phyloP scores from a whole-genome alignment of 164 flowering plant genomes.

The Stephania cephalantha region DNA sequence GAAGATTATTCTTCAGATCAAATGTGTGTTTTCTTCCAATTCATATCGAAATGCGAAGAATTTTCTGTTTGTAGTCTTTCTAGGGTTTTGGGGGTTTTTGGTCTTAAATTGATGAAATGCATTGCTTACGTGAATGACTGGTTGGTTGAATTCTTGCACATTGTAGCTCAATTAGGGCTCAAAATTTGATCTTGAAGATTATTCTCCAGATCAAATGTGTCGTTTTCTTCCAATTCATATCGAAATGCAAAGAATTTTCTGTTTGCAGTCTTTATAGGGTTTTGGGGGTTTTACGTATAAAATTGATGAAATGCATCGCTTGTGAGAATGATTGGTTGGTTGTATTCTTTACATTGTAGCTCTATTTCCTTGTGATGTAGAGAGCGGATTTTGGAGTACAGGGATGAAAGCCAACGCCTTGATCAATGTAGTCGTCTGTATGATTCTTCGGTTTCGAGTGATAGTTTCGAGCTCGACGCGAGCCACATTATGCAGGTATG shows the following conservation, averaged over 20 bases:
- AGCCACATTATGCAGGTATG: conserved; percentile 75
- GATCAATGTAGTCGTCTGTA: conserved; percentile 92
- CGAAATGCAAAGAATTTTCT: too few species aligned
- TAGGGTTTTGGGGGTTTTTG: background rate
- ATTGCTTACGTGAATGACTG: too few species aligned
- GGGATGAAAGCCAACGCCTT: conserved; percentile 85
- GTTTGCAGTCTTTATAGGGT: background rate
- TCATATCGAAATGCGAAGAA: too few species aligned
- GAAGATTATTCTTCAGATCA: too few species aligned
- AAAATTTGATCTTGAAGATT: background rate
- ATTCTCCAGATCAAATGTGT: too few species aligned
- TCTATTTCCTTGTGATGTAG: conserved; percentile 26
- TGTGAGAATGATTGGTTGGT: background rate
- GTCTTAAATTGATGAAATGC: too few species aligned
- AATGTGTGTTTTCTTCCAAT: too few species aligned
- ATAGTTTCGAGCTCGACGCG: conserved; percentile 82
- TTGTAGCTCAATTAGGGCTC: background rate
- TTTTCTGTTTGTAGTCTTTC: too few species aligned
- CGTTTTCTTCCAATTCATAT: too few species aligned
- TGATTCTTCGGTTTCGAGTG: conserved; percentile 82
- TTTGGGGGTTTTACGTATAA: background rate
- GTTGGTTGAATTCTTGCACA: background rate
- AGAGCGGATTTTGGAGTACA: conserved; percentile 76
- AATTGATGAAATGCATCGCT: too few species aligned
- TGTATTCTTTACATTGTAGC: background rate